A percentile compares a stretch with the other conserved stretches of the same genome.
Evolutionary conservation across 108 stramenopile species (phyloP).

Genomic region (Cyclostephanos invisitatus): DNA sequence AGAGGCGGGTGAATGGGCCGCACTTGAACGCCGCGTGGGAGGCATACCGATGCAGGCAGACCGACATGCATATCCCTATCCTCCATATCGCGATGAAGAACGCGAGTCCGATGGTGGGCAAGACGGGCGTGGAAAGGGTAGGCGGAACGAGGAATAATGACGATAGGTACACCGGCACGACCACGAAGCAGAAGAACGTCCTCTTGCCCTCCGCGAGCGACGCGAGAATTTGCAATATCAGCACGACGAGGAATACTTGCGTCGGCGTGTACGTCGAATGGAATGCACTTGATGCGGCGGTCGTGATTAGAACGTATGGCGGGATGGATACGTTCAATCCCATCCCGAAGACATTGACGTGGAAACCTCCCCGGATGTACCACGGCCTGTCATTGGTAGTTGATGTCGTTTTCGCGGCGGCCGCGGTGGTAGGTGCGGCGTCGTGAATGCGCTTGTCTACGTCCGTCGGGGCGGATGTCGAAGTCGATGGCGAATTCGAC

Average conservation of each 20-base stretch:
- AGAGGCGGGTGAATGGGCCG: slow-evolving; percentile 33
- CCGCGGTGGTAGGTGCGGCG: too few species aligned
- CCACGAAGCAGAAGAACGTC: slow-evolving; percentile 49
- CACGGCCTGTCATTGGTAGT: slow-evolving; percentile 25
- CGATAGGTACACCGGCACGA: slow-evolving; percentile 43
- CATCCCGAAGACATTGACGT: slow-evolving; percentile 54
- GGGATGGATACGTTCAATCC: slow-evolving; percentile 49
- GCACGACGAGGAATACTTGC: slow-evolving; percentile 18
- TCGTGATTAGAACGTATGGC: slow-evolving; percentile 25
- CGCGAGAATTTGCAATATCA: slow-evolving; percentile 14
- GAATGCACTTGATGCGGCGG: slow-evolving; percentile 3
- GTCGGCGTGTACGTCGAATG: not conserved
- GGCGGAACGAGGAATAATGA: slow-evolving; percentile 31
- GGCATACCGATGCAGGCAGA: slow-evolving; percentile 65
- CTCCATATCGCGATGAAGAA: slow-evolving; percentile 28
- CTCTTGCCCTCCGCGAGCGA: slow-evolving; percentile 25
- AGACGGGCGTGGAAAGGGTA: slow-evolving; percentile 4
- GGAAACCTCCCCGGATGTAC: slow-evolving; percentile 56
- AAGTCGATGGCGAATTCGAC: not conserved
- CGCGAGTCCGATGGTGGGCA: slow-evolving; percentile 7
- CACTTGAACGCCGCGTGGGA: slow-evolving; percentile 67
- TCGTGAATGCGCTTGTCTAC: not conserved
- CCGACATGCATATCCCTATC: slow-evolving; percentile 57
- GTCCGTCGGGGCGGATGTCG: not conserved
- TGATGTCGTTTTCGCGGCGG: too few species aligned